Conservation (phyloP, 345 rosid species). For the Eucalyptus cloeziana region DNA sequence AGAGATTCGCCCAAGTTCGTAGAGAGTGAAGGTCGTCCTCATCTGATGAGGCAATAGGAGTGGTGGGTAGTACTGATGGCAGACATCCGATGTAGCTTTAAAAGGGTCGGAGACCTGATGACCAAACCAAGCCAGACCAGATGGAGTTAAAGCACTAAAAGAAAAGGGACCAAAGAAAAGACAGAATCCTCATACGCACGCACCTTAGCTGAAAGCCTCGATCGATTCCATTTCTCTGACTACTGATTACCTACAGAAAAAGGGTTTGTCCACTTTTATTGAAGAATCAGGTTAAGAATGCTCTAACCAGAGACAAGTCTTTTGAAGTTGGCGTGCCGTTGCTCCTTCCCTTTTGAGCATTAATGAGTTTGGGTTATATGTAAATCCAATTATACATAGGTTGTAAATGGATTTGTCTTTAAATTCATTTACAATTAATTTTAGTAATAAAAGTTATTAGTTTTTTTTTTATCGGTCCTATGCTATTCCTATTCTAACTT, state of each 20-base stretch:
- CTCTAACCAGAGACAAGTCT: neutral
- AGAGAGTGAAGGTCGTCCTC: too few relatives aligned
- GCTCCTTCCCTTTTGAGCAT: neutral
- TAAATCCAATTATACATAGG: too few relatives aligned
- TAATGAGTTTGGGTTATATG: too few relatives aligned
- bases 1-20: too few relatives aligned
- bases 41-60: neutral
- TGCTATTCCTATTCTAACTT: too few relatives aligned
- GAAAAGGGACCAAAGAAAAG: neutral
- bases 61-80: neutral
- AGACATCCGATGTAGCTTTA: neutral
- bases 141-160: neutral
- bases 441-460: too few relatives aligned
- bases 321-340: neutral
- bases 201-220: neutral
- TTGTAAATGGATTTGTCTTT: too few relatives aligned
- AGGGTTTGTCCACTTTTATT: neutral
- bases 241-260: neutral
- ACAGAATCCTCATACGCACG: neutral
- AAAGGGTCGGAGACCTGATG: neutral
- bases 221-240: neutral
- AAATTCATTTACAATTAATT: too few relatives aligned
- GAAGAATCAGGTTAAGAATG: neutral
- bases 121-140: neutral
- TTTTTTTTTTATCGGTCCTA: too few relatives aligned